A percentile compares a stretch with the other conserved stretches of the same genome.
Conservation (phyloP, 2,329 filamentous ascomycete genomes). For the Zasmidium angulare region DNA sequence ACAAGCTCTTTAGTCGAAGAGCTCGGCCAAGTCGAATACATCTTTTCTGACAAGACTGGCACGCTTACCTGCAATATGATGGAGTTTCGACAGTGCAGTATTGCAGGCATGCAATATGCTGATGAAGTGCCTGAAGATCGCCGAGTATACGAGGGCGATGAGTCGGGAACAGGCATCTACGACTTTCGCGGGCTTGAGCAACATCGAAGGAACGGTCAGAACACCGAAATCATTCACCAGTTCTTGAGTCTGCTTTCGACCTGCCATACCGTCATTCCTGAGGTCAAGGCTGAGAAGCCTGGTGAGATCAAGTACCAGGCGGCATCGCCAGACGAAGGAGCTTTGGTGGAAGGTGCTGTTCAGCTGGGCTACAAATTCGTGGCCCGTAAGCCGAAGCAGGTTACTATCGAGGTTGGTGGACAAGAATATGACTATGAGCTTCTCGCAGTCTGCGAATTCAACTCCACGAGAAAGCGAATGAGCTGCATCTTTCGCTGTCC, state of each 20-base stretch:
- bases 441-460: conserved; percentile 97
- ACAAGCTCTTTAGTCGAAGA: conserved; percentile 97
- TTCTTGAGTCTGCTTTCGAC: conserved; percentile 84
- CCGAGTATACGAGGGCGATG: conserved; percentile 70
- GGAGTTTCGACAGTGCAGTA: conserved; percentile 95
- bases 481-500: conserved; percentile 95
- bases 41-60: conserved; percentile 97
- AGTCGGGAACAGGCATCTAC: conserved; percentile 74
- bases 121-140: conserved; percentile 91
- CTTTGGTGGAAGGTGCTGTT: conserved; percentile 89
- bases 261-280: conserved; percentile 97
- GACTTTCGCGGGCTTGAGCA: conserved; percentile 74
- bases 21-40: conserved; percentile 95
- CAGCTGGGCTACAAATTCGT: conserved; percentile 84
- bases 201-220: conserved; percentile 58
- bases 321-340: conserved; percentile 93
- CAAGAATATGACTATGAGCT: conserved; percentile 80
- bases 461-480: conserved; percentile 96
- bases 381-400: conserved; percentile 83
- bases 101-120: conserved; percentile 90
- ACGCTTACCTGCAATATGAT: conserved; percentile 98
- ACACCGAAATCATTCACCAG: conserved; percentile 69
- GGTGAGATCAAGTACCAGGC: conserved; percentile 95
- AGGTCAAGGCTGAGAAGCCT: conserved; percentile 73
- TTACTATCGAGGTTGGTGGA: conserved; percentile 77